Percentiles rank a stretch among this genome's conserved stretches.
phyloP scores from a whole-genome alignment of 345 rosid species.

The Balakata baccata region DNA sequence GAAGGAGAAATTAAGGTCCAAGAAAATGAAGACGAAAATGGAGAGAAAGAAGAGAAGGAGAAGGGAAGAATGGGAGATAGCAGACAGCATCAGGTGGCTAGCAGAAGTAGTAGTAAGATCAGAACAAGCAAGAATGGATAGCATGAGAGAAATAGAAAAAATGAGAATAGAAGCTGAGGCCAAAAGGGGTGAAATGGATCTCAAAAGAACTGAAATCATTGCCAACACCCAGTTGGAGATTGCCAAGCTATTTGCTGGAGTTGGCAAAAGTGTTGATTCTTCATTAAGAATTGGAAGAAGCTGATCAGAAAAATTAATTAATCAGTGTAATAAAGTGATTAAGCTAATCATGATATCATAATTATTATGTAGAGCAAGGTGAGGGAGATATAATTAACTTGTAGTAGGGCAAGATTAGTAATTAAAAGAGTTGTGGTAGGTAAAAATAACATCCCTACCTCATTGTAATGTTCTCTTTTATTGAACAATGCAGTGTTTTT shows the following conservation, averaged over 20 bases:
- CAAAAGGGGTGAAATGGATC: conserved; percentile 79
- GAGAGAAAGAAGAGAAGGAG: conserved; percentile 41
- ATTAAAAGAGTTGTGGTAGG: background rate
- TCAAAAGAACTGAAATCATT: conserved; percentile 83
- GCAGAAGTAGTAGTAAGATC: conserved; percentile 81
- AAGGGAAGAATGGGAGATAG: conserved; percentile 60
- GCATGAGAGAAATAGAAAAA: conserved; percentile 77
- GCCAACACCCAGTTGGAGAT: conserved; percentile 91
- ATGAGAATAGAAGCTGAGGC: conserved; percentile 90
- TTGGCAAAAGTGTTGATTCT: conserved; percentile 59
- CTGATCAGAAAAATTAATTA: conserved; percentile 13
- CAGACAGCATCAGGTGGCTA: conserved; percentile 76
- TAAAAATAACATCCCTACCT: conserved; percentile 6
- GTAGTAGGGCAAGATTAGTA: background rate
- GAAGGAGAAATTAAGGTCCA: conserved; percentile 37
- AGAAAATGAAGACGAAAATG: conserved; percentile 46
- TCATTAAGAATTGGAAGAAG: conserved; percentile 80
- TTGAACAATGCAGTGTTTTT: conserved; percentile 8
- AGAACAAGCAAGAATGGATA: conserved; percentile 85
- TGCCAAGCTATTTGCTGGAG: conserved; percentile 71
- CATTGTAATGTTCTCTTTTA: conserved; percentile 14
- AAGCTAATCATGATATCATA: background rate
- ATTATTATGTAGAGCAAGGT: background rate
- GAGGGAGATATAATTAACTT: too few species aligned
- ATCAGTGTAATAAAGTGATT: background rate